Conservation (phyloP, 1,139 yeast species). For the Yamadazyma spencermartinsiae region DNA sequence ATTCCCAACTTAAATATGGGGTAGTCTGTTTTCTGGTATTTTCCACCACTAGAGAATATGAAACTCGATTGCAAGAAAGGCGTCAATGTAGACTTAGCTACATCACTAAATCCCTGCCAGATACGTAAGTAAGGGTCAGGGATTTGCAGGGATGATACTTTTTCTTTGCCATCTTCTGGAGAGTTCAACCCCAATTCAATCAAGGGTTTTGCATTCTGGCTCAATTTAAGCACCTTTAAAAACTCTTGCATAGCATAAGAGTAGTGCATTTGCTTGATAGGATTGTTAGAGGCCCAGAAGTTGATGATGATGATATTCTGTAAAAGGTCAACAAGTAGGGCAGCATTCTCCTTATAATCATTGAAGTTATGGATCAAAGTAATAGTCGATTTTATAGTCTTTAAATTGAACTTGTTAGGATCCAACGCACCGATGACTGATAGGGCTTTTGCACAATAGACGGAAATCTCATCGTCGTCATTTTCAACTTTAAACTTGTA, state of each 20-base stretch:
- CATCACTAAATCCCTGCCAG: conserved; percentile 67
- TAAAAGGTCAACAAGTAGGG: conserved; percentile 65
- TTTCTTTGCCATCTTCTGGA: background rate
- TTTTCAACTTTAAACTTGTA: conserved; percentile 51
- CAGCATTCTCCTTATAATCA: conserved; percentile 60
- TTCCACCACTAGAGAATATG: conserved; percentile 43
- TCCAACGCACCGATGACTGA: conserved; percentile 82
- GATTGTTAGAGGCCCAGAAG: conserved; percentile 89
- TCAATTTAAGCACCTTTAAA: conserved; percentile 60
- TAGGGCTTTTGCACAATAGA: conserved; percentile 65
- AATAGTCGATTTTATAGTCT: conserved; percentile 42
- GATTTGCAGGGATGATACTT: background rate
- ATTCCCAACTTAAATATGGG: conserved; percentile 39
- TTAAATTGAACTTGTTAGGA: conserved; percentile 56
- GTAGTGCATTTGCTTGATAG: conserved; percentile 77
- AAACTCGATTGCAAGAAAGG: conserved; percentile 79
- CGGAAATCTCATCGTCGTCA: conserved; percentile 45
- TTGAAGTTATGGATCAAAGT: conserved; percentile 61
- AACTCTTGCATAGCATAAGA: conserved; percentile 92
- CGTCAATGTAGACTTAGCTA: conserved; percentile 70
- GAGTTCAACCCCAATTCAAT: background rate
- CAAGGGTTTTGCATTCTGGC: conserved; percentile 2
- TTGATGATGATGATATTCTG: conserved; percentile 72
- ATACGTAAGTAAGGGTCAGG: conserved; percentile 27
- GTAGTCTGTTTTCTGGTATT: conserved; percentile 31